Evolutionary conservation across 805 yeast species (phyloP).

Genomic region (Wickerhamomyces hampshirensis): DNA sequence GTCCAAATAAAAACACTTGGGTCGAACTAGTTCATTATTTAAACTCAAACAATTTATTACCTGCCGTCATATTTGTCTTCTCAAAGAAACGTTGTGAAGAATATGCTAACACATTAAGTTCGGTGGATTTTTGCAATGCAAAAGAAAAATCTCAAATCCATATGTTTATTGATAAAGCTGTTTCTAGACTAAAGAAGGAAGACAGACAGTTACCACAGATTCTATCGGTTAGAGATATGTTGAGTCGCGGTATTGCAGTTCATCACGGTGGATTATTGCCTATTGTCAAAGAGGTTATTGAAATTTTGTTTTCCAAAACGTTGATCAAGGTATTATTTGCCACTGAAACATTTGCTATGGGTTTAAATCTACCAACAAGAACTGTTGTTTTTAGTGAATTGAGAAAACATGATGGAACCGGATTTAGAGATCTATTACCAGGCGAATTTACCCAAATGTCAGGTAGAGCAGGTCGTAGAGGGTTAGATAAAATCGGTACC

Average conservation of each 20-base stretch:
- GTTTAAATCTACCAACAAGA: conserved; percentile 91
- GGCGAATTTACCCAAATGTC: conserved; percentile 99
- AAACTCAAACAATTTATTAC: conserved; percentile 65
- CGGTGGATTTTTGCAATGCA: conserved; percentile 77
- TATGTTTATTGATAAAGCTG: conserved; percentile 88
- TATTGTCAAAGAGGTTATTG: conserved; percentile 89
- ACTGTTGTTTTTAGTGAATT: conserved; percentile 88
- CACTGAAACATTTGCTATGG: conserved; percentile 99
- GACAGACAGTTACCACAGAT: conserved; percentile 94
- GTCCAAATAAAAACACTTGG: conserved; percentile 79
- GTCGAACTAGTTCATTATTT: conserved; percentile 64
- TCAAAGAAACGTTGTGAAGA: conserved; percentile 93
- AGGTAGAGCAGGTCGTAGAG: conserved; percentile 98
- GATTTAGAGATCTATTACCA: conserved; percentile 76
- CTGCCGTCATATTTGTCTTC: conserved; percentile 91
- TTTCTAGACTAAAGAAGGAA: conserved; percentile 80
- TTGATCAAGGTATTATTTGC: conserved; percentile 90
- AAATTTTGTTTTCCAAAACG: conserved; percentile 82
- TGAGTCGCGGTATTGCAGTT: conserved; percentile 89
- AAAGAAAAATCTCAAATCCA: conserved; percentile 86
- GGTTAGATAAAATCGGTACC: conserved; percentile 88
- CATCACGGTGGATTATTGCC: conserved; percentile 95
- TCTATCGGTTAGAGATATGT: conserved; percentile 69
- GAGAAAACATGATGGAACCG: conserved; percentile 86
- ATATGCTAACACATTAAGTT: conserved; percentile 72